Evolutionary conservation across 2,329 filamentous ascomycete species (phyloP), one percentile per base, ranked within the genome.

Genomic region (Trichoderma lentiforme): DNA sequence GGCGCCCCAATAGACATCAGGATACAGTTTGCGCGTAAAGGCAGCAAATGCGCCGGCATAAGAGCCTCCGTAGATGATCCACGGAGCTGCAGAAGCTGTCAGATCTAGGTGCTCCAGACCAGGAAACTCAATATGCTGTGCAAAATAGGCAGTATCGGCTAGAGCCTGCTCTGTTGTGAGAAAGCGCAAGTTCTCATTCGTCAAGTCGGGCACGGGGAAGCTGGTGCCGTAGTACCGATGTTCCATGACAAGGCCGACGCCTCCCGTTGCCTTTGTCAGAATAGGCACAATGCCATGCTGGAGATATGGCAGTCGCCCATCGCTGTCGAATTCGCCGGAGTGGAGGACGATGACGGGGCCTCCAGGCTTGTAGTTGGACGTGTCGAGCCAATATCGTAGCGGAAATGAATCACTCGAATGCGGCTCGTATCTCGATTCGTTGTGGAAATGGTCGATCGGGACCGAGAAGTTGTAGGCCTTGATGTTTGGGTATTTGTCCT

Each of bases 221-320:
- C 92, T 95, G 14, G 85, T 86, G 71, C 94, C 94, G 78, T 97
- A 97, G 84, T 97, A 97, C 34, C 94, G 89, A 78, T 97, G 94
- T 82, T 97, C 94, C 3, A 97, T 86, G 61, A 97, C 88, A 3
- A 97, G 91, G 3, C 91, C 93, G 30, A 97, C 82, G 1, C 94
- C 94, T 71, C 90, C 84, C 0, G 92, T 93, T 1, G 91, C 91
- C 75, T 91, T 83, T 4, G 91, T 87, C 21, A 97, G 84, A 74
- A 93, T 87, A 43, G 90, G 86, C 0, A 93, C 84, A 67, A 97
- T 91, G 67, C 94, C 94, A 79, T 96, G 93, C 75, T 94, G 89
- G 11, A 97, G 82, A 77, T 88, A 95, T 0, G 87, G 86, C 21
- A 97, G 82, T 15, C 93, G 57, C n/a, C 26, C 69, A 24, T 28